A percentile compares a stretch with the other conserved stretches of the same genome.
These are phyloP conservation scores for Russula sp. DNA, from an alignment of 768 basidiomycete genomes.

Conservation along the genomic window DNA sequence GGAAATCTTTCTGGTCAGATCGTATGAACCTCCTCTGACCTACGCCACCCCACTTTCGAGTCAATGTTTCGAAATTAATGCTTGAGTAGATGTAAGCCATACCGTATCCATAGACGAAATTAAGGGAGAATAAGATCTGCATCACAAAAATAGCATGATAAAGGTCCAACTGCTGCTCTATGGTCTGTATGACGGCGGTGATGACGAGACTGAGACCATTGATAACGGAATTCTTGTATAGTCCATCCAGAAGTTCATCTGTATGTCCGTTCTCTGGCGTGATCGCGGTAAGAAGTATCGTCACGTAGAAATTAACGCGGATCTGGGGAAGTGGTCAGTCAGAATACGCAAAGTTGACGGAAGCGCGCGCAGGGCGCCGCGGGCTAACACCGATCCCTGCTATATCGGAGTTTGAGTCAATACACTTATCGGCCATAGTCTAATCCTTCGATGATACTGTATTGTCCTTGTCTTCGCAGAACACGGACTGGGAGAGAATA, in stretches of 20 bases:
- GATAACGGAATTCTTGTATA: constrained; percentile 11
- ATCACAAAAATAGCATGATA: constrained; percentile 26
- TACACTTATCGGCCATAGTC: constrained; percentile 4
- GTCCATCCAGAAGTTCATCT: neutral
- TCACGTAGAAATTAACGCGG: constrained; percentile 20
- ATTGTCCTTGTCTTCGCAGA: neutral
- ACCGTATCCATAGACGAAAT: constrained; percentile 14
- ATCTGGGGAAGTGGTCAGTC: constrained; percentile 1
- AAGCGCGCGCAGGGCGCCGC: neutral
- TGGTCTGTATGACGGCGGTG: constrained; percentile 13
- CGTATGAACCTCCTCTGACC: too few relatives aligned
- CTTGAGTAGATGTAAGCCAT: neutral
- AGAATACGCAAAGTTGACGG: neutral
- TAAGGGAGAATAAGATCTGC: constrained; percentile 14
- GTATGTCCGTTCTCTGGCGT: neutral
- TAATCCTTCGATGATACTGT: neutral
- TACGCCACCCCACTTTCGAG: too few relatives aligned
- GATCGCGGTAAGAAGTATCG: constrained; percentile 13
- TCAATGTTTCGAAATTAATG: too few relatives aligned
- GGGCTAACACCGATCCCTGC: constrained; percentile 15
- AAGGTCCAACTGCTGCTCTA: constrained; percentile 13
- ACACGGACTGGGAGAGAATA: too few relatives aligned
- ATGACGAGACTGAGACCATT: constrained; percentile 15
- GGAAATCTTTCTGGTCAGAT: too few relatives aligned
- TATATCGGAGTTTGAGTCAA: constrained; percentile 10